Percentiles rank a stretch among this genome's conserved stretches.
phyloP scores from a whole-genome alignment of 2,329 filamentous ascomycete species.

The Ascochyta viciae-villosae region DNA sequence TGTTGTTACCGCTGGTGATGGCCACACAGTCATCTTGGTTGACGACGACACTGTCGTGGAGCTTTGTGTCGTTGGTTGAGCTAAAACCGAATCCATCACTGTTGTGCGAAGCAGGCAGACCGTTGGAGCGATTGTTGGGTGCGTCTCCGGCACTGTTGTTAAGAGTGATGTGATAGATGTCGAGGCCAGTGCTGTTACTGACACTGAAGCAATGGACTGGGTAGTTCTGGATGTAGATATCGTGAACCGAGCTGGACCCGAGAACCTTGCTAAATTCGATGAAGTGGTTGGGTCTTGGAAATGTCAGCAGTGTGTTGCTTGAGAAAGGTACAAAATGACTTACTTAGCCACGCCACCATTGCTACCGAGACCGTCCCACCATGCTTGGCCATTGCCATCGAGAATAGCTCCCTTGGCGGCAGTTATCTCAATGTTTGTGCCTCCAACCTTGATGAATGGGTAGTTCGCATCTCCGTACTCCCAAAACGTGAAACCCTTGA shows the following conservation, averaged over 20 bases:
- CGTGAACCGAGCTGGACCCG: constrained; percentile 60
- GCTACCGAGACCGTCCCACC: constrained; percentile 59
- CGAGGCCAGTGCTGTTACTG: constrained; percentile 52
- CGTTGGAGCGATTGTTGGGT: constrained; percentile 24
- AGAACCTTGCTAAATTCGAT: constrained; percentile 57
- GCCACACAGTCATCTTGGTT: constrained; percentile 69
- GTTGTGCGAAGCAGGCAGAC: constrained; percentile 11
- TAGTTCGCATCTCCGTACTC: constrained; percentile 36
- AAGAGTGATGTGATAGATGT: constrained; percentile 60
- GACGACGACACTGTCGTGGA: constrained; percentile 59
- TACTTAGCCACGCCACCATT: constrained; percentile 54
- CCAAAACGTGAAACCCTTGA: constrained; percentile 66
- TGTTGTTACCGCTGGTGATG: constrained; percentile 60
- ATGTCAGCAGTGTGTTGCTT: constrained; percentile 16
- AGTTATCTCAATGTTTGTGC: constrained; percentile 64
- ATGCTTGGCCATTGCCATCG: constrained; percentile 53
- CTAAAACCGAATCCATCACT: constrained; percentile 28
- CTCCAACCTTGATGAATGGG: constrained; percentile 69
- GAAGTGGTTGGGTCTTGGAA: constrained; percentile 9
- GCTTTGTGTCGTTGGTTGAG: constrained; percentile 66
- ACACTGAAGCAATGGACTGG: constrained; percentile 62
- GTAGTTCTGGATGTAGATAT: constrained; percentile 61
- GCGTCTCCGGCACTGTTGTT: constrained; percentile 65
- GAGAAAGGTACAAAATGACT: neutral
- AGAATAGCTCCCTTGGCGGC: constrained; percentile 64